Conservation (phyloP, 2,329 filamentous ascomycete genomes). For the Ophiosphaerella herpotricha region DNA sequence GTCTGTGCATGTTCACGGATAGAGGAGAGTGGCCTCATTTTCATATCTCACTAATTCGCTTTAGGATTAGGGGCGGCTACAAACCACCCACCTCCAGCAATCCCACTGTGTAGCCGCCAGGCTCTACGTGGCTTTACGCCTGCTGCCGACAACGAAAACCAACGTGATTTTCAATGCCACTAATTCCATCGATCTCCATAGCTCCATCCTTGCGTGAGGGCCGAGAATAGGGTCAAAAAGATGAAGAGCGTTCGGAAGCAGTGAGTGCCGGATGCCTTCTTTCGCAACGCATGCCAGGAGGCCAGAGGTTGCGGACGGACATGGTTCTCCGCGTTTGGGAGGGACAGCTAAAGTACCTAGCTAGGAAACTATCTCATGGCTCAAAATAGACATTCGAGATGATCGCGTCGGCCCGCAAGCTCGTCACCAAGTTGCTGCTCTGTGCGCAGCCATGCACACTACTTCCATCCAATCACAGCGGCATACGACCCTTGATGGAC, state of each 20-base stretch:
- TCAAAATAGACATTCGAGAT: conserved; percentile 42
- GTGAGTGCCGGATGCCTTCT: conserved; percentile 11
- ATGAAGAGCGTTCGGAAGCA: conserved; percentile 21
- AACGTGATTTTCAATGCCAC: conserved; percentile 1
- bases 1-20: neutral
- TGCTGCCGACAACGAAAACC: conserved; percentile 1
- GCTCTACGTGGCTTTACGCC: conserved; percentile 9
- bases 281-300: conserved; percentile 4
- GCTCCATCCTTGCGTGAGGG: neutral
- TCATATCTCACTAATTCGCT: conserved; percentile 1
- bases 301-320: neutral
- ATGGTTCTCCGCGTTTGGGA: conserved; percentile 21
- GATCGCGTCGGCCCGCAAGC: conserved; percentile 39
- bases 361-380: conserved; percentile 16
- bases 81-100: neutral
- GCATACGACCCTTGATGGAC: conserved; percentile 12
- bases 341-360: conserved; percentile 10
- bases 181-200: neutral
- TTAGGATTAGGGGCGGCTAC: conserved; percentile 18
- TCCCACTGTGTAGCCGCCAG: conserved; percentile 13
- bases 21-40: neutral
- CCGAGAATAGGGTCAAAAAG: conserved; percentile 19
- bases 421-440: conserved; percentile 40
- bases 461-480: conserved; percentile 32
- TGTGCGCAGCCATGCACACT: conserved; percentile 36